Evolutionary conservation across 139 green algal genomes (phyloP).

Genomic region (Marvania coccoides): DNA sequence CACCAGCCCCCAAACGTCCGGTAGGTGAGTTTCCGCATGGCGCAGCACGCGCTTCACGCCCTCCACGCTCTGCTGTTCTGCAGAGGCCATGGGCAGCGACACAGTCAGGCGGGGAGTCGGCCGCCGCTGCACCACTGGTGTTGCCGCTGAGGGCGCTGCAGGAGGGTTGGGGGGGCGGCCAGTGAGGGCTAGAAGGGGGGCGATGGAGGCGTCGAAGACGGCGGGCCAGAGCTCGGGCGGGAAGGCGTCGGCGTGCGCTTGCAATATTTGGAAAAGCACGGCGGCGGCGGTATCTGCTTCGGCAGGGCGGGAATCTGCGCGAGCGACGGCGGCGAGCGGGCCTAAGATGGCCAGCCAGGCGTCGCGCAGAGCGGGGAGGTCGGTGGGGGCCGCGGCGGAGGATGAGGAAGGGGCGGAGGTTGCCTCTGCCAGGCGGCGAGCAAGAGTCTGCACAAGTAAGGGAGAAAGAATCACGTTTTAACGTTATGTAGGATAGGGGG

Average conservation of each 20-base stretch:
- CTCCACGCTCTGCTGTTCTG: slow-evolving; percentile 3
- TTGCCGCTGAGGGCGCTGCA: background rate
- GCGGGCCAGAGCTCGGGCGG: slow-evolving; percentile 76
- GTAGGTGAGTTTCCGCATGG: slow-evolving; percentile 15
- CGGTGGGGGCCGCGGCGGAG: slow-evolving; percentile 9
- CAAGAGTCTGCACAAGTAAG: slow-evolving; percentile 9
- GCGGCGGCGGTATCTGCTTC: slow-evolving; percentile 69
- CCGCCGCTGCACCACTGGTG: background rate
- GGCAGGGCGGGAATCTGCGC: slow-evolving; percentile 78
- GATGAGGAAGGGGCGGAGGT: background rate
- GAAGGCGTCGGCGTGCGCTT: slow-evolving; percentile 83
- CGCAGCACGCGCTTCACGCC: slow-evolving; percentile 12
- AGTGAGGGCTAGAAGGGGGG: background rate
- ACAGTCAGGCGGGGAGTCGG: background rate
- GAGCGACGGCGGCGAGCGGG: slow-evolving; percentile 86
- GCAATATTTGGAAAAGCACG: slow-evolving; percentile 86
- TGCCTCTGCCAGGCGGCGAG: slow-evolving; percentile 8
- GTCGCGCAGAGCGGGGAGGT: slow-evolving; percentile 74
- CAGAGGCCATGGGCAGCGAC: background rate
- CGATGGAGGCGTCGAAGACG: slow-evolving; percentile 31
- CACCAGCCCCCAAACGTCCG: slow-evolving; percentile 4
- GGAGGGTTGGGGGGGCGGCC: background rate
- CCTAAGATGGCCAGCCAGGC: slow-evolving; percentile 96
- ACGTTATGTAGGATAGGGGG: too few relatives aligned
- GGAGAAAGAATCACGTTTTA: too few relatives aligned